Percentiles rank a stretch among this genome's conserved stretches.
Evolutionary conservation across 306 rosid genomes (phyloP).

Genomic region (Quercus rubra): DNA sequence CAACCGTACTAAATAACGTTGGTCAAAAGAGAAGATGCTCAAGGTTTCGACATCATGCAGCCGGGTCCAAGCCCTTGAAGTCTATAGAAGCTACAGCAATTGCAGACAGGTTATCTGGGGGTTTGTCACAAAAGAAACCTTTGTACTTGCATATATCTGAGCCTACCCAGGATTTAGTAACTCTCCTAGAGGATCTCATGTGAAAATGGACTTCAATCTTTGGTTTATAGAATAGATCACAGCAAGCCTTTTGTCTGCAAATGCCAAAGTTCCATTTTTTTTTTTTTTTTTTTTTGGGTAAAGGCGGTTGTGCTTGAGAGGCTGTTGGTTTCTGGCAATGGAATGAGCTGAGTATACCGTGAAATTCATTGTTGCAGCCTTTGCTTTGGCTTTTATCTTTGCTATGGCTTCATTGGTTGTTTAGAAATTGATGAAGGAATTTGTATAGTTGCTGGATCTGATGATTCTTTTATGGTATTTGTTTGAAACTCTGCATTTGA

Average conservation of each 20-base stretch:
- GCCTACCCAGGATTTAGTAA: constrained; percentile 73
- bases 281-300: constrained; percentile 5
- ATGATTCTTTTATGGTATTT: too few relatives aligned
- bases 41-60: too few relatives aligned
- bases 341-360: neutral
- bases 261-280: constrained; percentile 28
- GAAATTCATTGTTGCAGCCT: constrained; percentile 30
- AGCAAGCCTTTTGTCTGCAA: constrained; percentile 64
- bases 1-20: too few relatives aligned
- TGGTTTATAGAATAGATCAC: constrained; percentile 68
- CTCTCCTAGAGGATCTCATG: constrained; percentile 57
- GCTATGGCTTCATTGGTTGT: neutral
- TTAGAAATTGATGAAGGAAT: too few relatives aligned
- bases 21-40: too few relatives aligned
- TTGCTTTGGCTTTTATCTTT: constrained; percentile 6
- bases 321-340: constrained; percentile 9
- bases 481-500: too few relatives aligned
- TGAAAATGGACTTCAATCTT: constrained; percentile 69
- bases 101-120: constrained; percentile 69
- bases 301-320: constrained; percentile 26
- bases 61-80: constrained; percentile 58
- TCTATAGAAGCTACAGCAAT: constrained; percentile 69
- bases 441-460: too few relatives aligned
- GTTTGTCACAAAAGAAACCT: constrained; percentile 77
- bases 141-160: constrained; percentile 69